Percentiles rank a stretch among this genome's conserved stretches.
phyloP scores from a whole-genome alignment of 345 rosid species.

The Aethionema arabicum region DNA sequence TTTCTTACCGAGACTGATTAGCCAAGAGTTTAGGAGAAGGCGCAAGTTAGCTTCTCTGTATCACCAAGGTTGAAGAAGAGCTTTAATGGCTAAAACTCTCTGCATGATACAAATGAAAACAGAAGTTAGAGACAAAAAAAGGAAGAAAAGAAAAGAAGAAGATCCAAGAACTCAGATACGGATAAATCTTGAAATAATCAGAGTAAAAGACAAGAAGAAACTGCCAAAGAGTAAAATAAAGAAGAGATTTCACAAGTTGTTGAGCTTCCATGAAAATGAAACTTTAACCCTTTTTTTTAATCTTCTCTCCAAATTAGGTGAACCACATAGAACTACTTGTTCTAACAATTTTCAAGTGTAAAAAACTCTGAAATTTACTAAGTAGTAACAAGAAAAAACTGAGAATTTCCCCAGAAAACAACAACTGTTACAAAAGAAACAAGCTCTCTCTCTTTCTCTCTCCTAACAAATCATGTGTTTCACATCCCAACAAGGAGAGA shows the following conservation, averaged over 20 bases:
- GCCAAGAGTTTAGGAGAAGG: conserved; percentile 7
- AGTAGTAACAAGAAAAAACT: neutral
- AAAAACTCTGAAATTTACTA: conserved; percentile 19
- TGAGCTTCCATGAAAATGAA: conserved; percentile 41
- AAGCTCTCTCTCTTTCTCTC: conserved; percentile 12
- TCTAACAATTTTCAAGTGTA: conserved; percentile 18
- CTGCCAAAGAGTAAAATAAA: conserved; percentile 32
- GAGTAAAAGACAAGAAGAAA: neutral
- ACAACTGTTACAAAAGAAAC: conserved; percentile 13
- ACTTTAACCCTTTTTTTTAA: conserved; percentile 22
- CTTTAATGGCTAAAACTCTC: conserved; percentile 18
- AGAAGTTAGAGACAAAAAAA: conserved; percentile 15
- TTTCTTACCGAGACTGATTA: conserved; percentile 20
- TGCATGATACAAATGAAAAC: conserved; percentile 25
- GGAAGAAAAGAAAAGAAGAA: conserved; percentile 17
- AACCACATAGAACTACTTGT: conserved; percentile 22
- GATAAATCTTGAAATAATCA: too few relatives aligned
- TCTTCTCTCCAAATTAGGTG: conserved; percentile 34
- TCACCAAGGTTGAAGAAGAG: neutral
- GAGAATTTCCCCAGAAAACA: conserved; percentile 2
- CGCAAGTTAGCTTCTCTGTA: conserved; percentile 24
- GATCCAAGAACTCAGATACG: conserved; percentile 27
- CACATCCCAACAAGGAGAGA: conserved; percentile 28
- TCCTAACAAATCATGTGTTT: conserved; percentile 28
- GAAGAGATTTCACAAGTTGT: conserved; percentile 27